Base-by-base conservation (phyloP, 2,329 filamentous ascomycete species). In the Colletotrichum tropicicola region DNA sequence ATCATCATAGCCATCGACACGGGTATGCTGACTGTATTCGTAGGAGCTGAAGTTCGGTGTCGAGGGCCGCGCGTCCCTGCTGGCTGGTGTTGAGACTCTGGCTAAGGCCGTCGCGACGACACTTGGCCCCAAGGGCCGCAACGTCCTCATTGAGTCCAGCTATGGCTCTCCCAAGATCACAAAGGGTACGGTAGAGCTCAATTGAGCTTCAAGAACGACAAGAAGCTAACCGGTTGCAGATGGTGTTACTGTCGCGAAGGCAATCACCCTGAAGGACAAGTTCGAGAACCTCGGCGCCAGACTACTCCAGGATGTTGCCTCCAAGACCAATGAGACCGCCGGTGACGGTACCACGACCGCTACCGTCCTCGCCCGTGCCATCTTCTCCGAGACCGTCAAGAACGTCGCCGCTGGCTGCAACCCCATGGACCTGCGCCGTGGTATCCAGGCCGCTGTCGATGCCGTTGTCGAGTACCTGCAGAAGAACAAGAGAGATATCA, bases 301-400 rank as follows among this genome's bases (percentile, higher is more conserved):
- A 77, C 90, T 99, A 71, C 89, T 99, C 73, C 94, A 98, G 84
- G 96, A 99, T 82, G 96, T 99, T 72, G 96, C 96, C 75, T 96
- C 93, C 77, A 99, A 99, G 91, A 99, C 96, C 78, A 99, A 99
- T 87, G 96, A 99, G 85, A 91, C 94, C 73, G 96, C 96, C 72
- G 96, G 96, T 91, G 96, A 99, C 80, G 96, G 96, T 83, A 99
- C 96, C 74, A 99, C 96, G 70, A 97, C 94, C 70, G 96, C 96
- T 70, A 99, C 96, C 69, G 96, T 98, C 72, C 93, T 99, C 72
- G 96, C 94, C 73, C 93, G 94, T 73, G 92, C 94, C 79, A 99
- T 99, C 84, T 99, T 99, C 89, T 97, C 96, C 81, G 96, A 99
- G 88, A 98, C 95, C 59, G 96, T 98, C 79, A 99, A 99, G 91